Conservation (phyloP, 1,284 basidiomycete species). For the Phlebopus sp. region DNA sequence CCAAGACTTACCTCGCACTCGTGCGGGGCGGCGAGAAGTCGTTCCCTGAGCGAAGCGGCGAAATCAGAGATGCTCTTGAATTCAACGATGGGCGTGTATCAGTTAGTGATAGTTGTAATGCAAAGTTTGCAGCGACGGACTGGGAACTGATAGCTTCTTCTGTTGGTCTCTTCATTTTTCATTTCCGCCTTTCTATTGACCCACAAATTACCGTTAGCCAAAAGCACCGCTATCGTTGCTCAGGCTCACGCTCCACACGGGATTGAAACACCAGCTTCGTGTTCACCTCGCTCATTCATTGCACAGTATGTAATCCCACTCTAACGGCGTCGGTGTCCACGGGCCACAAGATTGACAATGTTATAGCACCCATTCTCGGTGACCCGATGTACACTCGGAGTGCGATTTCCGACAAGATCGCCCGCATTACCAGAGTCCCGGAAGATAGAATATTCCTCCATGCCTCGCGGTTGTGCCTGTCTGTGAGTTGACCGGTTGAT, state of each 20-base stretch:
- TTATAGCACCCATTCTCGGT: slow-evolving; percentile 61
- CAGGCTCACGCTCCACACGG: slow-evolving; percentile 55
- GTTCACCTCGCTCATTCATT: slow-evolving; percentile 57
- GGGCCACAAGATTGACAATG: slow-evolving; percentile 10
- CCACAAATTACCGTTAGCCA: slow-evolving; percentile 34
- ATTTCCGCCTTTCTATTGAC: slow-evolving; percentile 11
- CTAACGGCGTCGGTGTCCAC: slow-evolving; percentile 2
- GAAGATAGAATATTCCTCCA: slow-evolving; percentile 57
- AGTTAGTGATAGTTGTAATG: slow-evolving; percentile 31
- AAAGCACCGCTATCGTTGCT: slow-evolving; percentile 55
- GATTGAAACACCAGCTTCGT: slow-evolving; percentile 71
- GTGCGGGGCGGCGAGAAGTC: slow-evolving; percentile 52
- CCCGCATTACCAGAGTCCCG: slow-evolving; percentile 35
- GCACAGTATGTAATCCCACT: slow-evolving; percentile 34
- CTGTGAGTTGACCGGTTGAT: slow-evolving; percentile 37
- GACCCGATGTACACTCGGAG: slow-evolving; percentile 48
- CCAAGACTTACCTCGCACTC: slow-evolving; percentile 67
- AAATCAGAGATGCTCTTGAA: slow-evolving; percentile 44
- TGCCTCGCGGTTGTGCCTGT: slow-evolving; percentile 52
- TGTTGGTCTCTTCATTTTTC: slow-evolving; percentile 38
- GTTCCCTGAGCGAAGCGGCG: slow-evolving; percentile 42
- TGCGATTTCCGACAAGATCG: slow-evolving; percentile 31
- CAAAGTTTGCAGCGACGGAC: slow-evolving; percentile 47
- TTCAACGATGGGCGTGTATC: slow-evolving; percentile 44
- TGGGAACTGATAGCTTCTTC: slow-evolving; percentile 63